Conservation (phyloP, 1,284 basidiomycete genomes). For the Austroboletus novae-zelandiae region DNA sequence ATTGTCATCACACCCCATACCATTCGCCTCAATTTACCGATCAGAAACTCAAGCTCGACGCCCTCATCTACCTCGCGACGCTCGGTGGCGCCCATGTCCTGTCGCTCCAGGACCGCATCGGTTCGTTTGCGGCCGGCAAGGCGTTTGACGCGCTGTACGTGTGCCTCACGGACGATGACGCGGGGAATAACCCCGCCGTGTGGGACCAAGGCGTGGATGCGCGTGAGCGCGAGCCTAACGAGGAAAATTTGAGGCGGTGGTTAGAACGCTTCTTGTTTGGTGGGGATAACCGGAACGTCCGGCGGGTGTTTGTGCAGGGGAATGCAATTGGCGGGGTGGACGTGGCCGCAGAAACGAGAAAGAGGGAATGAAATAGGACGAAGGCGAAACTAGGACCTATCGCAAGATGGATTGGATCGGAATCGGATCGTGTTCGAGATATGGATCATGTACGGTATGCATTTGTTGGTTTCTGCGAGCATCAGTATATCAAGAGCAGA, state of each 20-base stretch:
- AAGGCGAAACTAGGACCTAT: too few relatives aligned
- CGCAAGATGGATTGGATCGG: too few relatives aligned
- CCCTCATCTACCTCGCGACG: slow-evolving; percentile 87
- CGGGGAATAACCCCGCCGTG: slow-evolving; percentile 54
- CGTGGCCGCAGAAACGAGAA: neutral
- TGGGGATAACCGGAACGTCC: slow-evolving; percentile 87
- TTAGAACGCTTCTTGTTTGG: slow-evolving; percentile 77
- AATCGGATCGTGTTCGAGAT: too few relatives aligned
- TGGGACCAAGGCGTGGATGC: slow-evolving; percentile 45
- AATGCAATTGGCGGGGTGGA: slow-evolving; percentile 64
- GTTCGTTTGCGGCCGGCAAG: slow-evolving; percentile 77
- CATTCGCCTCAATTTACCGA: slow-evolving; percentile 44
- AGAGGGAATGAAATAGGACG: too few relatives aligned
- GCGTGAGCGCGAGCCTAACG: neutral
- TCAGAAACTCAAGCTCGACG: slow-evolving; percentile 66
- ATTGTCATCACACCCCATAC: neutral
- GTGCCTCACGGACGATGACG: slow-evolving; percentile 41
- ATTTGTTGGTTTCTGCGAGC: too few relatives aligned
- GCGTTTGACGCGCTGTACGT: slow-evolving; percentile 87
- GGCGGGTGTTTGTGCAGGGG: slow-evolving; percentile 84
- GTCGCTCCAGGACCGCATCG: slow-evolving; percentile 62
- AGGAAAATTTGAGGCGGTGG: slow-evolving; percentile 42
- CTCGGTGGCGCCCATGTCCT: slow-evolving; percentile 87
- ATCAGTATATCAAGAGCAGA: too few relatives aligned
- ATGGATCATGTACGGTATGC: too few relatives aligned